Conservation (phyloP, 176 grass and related monocot species). For the Eremochloa ophiuroides region DNA sequence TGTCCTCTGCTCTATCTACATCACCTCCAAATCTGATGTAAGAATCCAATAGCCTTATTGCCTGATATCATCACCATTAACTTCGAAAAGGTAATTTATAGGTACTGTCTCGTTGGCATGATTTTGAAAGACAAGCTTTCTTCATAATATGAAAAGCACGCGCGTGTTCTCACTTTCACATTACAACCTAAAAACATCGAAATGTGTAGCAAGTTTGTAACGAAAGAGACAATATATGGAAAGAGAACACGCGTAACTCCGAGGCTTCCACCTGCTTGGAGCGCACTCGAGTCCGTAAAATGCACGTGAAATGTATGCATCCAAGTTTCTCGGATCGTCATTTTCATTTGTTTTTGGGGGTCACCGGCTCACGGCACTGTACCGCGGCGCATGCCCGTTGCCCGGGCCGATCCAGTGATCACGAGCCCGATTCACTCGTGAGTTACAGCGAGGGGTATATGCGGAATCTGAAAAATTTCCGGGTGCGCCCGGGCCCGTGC, state of each 20-base stretch:
- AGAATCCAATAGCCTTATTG: too few species aligned
- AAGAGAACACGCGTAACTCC: too few species aligned
- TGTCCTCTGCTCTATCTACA: too few species aligned
- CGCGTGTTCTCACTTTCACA: neutral
- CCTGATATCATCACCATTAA: neutral
- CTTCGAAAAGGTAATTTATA: neutral
- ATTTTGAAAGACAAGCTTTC: neutral
- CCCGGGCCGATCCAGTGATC: too few species aligned
- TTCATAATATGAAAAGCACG: neutral
- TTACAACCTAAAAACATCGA: neutral
- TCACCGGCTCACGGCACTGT: neutral
- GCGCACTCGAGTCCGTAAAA: neutral
- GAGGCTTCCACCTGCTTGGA: too few species aligned
- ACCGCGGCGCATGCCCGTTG: neutral
- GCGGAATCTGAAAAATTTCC: neutral
- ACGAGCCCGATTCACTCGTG: neutral
- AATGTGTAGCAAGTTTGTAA: neutral
- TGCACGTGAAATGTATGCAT: neutral
- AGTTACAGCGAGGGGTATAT: constrained; percentile 1
- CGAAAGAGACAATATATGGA: neutral
- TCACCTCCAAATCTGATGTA: neutral
- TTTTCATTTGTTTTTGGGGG: neutral
- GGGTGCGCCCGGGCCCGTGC: constrained; percentile 13
- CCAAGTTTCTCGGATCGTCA: neutral
- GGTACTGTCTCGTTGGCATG: neutral